Base-by-base conservation (phyloP, 768 basidiomycete genomes). In the Cystoderma amianthinum region DNA sequence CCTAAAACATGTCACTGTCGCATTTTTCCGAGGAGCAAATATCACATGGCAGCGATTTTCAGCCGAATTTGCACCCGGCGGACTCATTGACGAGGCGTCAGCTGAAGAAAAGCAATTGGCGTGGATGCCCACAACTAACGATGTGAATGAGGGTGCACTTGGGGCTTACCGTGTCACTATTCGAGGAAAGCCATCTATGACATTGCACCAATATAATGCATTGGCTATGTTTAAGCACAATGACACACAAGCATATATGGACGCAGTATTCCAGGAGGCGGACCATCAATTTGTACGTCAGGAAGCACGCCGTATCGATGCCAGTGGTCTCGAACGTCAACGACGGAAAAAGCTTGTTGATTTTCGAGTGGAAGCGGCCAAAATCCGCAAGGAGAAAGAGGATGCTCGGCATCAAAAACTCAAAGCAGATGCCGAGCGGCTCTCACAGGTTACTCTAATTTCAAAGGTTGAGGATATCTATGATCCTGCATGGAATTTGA, bases 71-170 rank as follows among this genome's bases (percentile, higher is more conserved):
- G 49, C 44, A 3, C 46, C 53, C 21, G 52, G 47, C 11, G 60
- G 63, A 2, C 2, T 48, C 1, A 59, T 64, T 46, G 57, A 57
- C 43, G 21, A 39, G 19, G 41, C 46, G 3, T 51, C 51, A 2
- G 30, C 39, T 1, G 50, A 48, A 19, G 57, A 62, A 39, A 34
- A 34, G 2, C 36, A 50, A 6, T 18, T 42, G 2, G 54, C 54
- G n/a, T 63, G 52, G 48, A 51, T 64, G 48, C 57, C 55, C 4
- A n/a, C 57, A 2, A 62, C 59, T 2, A 64, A 63, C 41, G 58
- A 63, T 47, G 50, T 44, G 5, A 60, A 61, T 42, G 60, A 64
- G 45, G 58, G 60, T 3, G 48, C 50, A 2, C 46, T 63, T 10
- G 58, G 62, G 6, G 30, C 39, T 7, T 54, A 44, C 33, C 48